A percentile compares a stretch with the other conserved stretches of the same genome.
Evolutionary conservation across 495 filamentous ascomycete genomes (phyloP).

Genomic region (Poronia punctata): DNA sequence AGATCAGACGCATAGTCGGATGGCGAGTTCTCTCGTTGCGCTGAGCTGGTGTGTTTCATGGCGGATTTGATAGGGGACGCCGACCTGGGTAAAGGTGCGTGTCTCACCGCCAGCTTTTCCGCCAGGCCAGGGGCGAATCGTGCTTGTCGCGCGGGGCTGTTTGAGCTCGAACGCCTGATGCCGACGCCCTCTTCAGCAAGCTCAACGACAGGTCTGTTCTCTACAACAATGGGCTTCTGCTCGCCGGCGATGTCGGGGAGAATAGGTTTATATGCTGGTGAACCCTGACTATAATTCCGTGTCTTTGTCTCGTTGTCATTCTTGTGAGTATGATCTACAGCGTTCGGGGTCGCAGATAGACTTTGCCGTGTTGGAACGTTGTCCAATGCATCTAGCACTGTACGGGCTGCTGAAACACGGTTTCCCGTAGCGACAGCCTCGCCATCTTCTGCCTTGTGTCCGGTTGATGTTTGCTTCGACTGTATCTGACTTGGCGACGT

Average conservation of each 20-base stretch:
- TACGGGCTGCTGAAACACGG: constrained; percentile 9
- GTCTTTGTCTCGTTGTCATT: background rate
- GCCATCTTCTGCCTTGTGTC: background rate
- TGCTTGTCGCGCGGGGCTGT: constrained; percentile 50
- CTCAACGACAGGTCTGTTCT: constrained; percentile 17
- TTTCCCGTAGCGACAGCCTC: background rate
- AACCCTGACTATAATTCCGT: background rate
- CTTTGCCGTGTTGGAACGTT: constrained; percentile 27
- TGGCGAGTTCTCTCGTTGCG: constrained; percentile 38
- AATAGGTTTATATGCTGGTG: background rate
- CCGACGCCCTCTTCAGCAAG: constrained; percentile 11
- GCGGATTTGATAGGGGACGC: constrained; percentile 84
- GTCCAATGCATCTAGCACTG: constrained; percentile 23
- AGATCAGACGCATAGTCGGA: constrained; percentile 36
- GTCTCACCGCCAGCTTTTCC: constrained; percentile 51
- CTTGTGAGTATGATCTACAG: background rate
- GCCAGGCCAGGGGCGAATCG: constrained; percentile 56
- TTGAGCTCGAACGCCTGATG: constrained; percentile 26
- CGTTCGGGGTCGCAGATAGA: constrained; percentile 7
- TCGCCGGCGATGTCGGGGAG: constrained; percentile 2
- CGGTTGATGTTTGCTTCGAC: no score
- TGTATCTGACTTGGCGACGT: no score
- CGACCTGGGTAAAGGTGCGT: constrained; percentile 73
- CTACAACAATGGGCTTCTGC: constrained; percentile 4
- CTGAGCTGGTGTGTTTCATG: constrained; percentile 58